phyloP scores from a whole-genome alignment of 805 yeast genomes.

The Metschnikowia dekortorum region DNA sequence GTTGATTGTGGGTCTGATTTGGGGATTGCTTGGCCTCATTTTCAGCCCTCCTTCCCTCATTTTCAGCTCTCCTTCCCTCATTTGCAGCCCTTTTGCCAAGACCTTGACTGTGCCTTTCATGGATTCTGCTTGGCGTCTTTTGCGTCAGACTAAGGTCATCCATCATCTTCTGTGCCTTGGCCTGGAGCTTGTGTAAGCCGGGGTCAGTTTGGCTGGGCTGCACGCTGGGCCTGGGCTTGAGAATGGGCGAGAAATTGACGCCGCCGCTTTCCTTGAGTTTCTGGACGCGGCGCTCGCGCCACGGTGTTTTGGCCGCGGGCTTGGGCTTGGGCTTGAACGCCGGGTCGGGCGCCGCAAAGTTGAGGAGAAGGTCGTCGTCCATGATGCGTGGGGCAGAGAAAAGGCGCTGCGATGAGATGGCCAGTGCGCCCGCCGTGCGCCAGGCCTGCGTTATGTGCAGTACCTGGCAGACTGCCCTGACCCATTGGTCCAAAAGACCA shows the following conservation, averaged over 20 bases:
- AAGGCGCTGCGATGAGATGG: neutral
- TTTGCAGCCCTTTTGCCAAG: neutral
- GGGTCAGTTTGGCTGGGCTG: neutral
- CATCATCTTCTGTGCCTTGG: constrained; percentile 1
- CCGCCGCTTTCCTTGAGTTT: constrained; percentile 46
- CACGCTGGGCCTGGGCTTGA: neutral
- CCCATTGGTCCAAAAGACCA: too few species aligned
- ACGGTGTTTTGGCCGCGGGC: constrained; percentile 42
- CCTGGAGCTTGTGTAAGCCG: neutral
- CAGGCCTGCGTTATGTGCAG: too few species aligned
- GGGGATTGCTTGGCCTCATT: too few species aligned
- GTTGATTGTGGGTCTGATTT: too few species aligned
- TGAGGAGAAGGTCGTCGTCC: constrained; percentile 74
- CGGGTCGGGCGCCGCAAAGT: constrained; percentile 51
- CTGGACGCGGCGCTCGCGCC: constrained; percentile 74
- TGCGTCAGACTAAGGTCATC: neutral
- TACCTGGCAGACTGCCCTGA: too few species aligned
- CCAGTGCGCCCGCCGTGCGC: neutral
- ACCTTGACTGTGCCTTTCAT: too few species aligned
- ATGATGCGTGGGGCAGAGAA: neutral
- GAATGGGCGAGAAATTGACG: neutral
- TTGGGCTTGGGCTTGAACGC: constrained; percentile 1
- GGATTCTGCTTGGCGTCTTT: too few species aligned
- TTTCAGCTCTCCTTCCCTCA: neutral
- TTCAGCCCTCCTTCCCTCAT: neutral